Evolutionary conservation across 805 yeast genomes (phyloP).

Genomic region (Pichia pseudocactophila): DNA sequence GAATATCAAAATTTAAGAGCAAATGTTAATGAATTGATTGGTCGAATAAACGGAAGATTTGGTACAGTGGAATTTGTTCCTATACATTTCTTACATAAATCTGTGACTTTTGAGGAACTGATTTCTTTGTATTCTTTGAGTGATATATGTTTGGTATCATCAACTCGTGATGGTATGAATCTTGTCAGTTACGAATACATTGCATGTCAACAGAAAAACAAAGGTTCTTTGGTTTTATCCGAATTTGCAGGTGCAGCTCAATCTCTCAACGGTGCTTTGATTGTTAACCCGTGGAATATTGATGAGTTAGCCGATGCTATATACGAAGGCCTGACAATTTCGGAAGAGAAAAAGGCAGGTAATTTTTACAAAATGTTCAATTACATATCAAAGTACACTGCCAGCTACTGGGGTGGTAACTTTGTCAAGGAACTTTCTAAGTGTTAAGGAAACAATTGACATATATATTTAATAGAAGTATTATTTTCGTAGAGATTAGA

Average conservation of each 20-base stretch:
- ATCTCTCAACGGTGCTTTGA: constrained; percentile 83
- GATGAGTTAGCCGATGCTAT: constrained; percentile 87
- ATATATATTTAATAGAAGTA: no score
- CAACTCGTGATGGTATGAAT: constrained; percentile 98
- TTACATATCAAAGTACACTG: constrained; percentile 87
- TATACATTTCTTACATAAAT: constrained; percentile 90
- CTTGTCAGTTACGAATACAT: constrained; percentile 93
- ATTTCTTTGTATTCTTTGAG: constrained; percentile 77
- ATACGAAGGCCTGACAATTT: constrained; percentile 76
- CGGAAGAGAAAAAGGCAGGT: constrained; percentile 66
- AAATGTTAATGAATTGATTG: constrained; percentile 91
- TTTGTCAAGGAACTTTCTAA: constrained; percentile 71
- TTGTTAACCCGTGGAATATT: constrained; percentile 97
- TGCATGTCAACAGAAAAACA: constrained; percentile 77
- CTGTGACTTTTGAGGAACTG: constrained; percentile 84
- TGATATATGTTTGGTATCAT: constrained; percentile 87
- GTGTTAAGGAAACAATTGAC: background rate
- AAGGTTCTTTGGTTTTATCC: constrained; percentile 80
- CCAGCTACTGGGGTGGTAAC: constrained; percentile 95
- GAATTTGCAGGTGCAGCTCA: constrained; percentile 99
- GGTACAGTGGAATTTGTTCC: constrained; percentile 98
- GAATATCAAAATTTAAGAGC: constrained; percentile 92
- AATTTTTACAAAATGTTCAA: constrained; percentile 79
- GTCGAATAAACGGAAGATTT: constrained; percentile 90
- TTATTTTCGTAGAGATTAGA: no score